Evolutionary conservation across 805 yeast genomes (phyloP).

Genomic region (Candida xyloterini): DNA sequence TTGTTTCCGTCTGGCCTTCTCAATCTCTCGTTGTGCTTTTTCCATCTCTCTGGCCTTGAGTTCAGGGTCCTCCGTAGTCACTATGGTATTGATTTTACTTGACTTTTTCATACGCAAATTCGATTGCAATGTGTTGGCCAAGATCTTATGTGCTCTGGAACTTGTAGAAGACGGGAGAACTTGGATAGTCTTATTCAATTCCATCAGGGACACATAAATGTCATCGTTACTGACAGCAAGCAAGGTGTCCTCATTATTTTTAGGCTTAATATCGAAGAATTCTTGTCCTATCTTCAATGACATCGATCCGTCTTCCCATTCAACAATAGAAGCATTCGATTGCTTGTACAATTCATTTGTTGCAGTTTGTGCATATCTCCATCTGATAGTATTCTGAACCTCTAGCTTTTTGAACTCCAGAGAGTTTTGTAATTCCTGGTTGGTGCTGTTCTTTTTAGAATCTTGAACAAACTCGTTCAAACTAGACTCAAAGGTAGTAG

Average conservation of each 20-base stretch:
- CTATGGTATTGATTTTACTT: constrained; percentile 48
- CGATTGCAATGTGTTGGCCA: constrained; percentile 66
- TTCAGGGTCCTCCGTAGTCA: constrained; percentile 63
- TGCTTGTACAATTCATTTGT: constrained; percentile 73
- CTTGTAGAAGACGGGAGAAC: constrained; percentile 89
- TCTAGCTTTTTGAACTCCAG: constrained; percentile 33
- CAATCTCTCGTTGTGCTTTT: constrained; percentile 59
- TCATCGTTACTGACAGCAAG: constrained; percentile 72
- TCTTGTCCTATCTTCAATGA: constrained; percentile 88
- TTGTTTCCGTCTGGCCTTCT: constrained; percentile 63
- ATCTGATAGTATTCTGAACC: constrained; percentile 70
- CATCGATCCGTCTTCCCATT: constrained; percentile 91
- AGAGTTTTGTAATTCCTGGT: constrained; percentile 53
- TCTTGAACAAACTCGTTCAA: constrained; percentile 43
- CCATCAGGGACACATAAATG: constrained; percentile 65
- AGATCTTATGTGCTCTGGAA: constrained; percentile 74
- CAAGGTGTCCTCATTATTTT: constrained; percentile 66
- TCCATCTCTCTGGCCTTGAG: constrained; percentile 64
- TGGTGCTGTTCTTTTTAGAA: constrained; percentile 37
- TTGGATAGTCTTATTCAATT: constrained; percentile 61
- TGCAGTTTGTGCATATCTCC: constrained; percentile 85
- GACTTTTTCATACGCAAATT: constrained; percentile 43
- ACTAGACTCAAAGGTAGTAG: constrained; percentile 47
- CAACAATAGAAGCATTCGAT: constrained; percentile 83
- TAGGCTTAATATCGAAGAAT: constrained; percentile 70